Base-by-base conservation (phyloP, 371 early-diverging fungal genomes). In the Mucor irregularis region DNA sequence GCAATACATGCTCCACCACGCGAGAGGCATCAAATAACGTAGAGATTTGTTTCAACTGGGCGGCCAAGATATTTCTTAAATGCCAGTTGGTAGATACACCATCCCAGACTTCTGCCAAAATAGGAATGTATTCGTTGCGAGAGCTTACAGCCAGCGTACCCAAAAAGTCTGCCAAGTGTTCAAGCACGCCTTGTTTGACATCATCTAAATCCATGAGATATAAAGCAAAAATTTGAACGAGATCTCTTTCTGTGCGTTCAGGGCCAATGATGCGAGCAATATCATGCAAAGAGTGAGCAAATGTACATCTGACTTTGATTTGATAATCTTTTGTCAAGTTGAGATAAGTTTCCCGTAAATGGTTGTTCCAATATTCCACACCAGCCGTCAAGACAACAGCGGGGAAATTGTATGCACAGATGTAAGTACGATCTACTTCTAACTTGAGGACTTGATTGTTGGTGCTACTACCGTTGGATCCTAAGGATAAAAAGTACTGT, bases 381-480 rank as follows among this genome's bases (percentile, higher is more conserved):
- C 85, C 85, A 16, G 82, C 85, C 4, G 85, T 82, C 42, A 85
- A 48, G 6, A 81, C 69, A 13, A 85, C 85, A 17, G 81, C 85
- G 19, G 85, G 85, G 49, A 85, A 85, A 28, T 80, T 85, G 52
- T 78, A 85, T 6, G 85, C 85, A 43, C 85, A 85, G 43, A 81
- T 77, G 17, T 72, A 71, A 0, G 83, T 74, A 22, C 83, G 78
- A 59, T 85, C 85, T 0, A 80, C 71, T 28, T 85, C 83, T 26
- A 74, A 37, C 30, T 72, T 79, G 40, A 69, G 64, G 60, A 76
- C 58, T 37, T 74, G 72, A 8, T 39, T 55, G 22, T 39, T 49
- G 37, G 61, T 70, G 16, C 50, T 56, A 42, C 58, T 67, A 6
- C 52, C 64, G 47, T 47, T 76, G 5, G 70, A 51, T 0, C 76